These are phyloP conservation scores for Emericellopsis terricola DNA, from an alignment of 495 filamentous ascomycete genomes.

Conservation along the genomic window DNA sequence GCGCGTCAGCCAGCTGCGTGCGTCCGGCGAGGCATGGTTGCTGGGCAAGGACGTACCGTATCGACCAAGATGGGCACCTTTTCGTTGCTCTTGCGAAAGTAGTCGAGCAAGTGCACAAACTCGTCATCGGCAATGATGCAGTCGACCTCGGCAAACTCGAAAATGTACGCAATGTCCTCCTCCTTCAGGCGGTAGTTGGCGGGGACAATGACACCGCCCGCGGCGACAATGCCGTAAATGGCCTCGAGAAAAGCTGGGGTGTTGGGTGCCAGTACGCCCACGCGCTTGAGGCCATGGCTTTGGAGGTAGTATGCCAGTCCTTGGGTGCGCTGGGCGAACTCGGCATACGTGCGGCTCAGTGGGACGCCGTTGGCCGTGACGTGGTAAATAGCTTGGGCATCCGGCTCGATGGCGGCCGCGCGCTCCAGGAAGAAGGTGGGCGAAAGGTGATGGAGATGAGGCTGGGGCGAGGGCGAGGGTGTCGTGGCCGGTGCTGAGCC, in stretches of 20 bases:
- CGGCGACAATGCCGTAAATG: slow-evolving; percentile 77
- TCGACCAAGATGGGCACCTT: slow-evolving; percentile 58
- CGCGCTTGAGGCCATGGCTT: slow-evolving; percentile 47
- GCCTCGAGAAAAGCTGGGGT: slow-evolving; percentile 87
- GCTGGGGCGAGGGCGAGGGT: slow-evolving; percentile 11
- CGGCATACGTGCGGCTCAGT: slow-evolving; percentile 57
- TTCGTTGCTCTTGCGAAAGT: slow-evolving; percentile 39
- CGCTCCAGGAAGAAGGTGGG: slow-evolving; percentile 81
- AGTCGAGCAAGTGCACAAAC: slow-evolving; percentile 47
- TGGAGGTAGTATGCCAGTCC: slow-evolving; percentile 76
- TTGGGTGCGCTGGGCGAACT: slow-evolving; percentile 66
- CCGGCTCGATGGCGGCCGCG: slow-evolving; percentile 77
- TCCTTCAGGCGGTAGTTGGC: slow-evolving; percentile 84
- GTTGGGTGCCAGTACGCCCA: slow-evolving; percentile 74
- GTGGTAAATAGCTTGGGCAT: slow-evolving; percentile 78
- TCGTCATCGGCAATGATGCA: slow-evolving; percentile 78
- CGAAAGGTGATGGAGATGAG: slow-evolving; percentile 61
- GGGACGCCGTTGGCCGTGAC: slow-evolving; percentile 56
- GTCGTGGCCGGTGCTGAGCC: slow-evolving; percentile 16
- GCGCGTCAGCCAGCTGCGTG: slow-evolving; percentile 2
- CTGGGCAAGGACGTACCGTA: slow-evolving; percentile 14
- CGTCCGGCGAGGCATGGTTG: neutral
- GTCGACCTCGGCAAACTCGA: slow-evolving; percentile 70
- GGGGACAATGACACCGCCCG: slow-evolving; percentile 61
- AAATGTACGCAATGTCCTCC: slow-evolving; percentile 82